Evolutionary conservation across 2,329 filamentous ascomycete genomes (phyloP), one percentile per base, ranked within the genome.

Genomic region (Exophiala dermatitidis): DNA sequence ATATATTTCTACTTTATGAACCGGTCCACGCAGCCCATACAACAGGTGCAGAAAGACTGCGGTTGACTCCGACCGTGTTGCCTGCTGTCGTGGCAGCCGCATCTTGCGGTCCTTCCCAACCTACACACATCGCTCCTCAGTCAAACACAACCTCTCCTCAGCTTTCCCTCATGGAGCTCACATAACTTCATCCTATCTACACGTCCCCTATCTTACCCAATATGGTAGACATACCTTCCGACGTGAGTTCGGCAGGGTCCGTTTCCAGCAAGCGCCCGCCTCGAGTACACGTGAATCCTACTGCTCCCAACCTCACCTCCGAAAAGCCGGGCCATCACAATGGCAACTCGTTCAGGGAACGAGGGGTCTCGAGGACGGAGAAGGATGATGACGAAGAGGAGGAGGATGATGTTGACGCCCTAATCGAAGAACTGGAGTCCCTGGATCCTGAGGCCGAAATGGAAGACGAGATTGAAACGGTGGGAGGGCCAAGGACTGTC

Each of bases 391-490:
- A 84, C 4, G 84, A 88, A 46, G 85, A 90, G 26, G 85, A 87
- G 43, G 85, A 89, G 64, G 86, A 89, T 73, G 85, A 91, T 68
- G 89, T 95, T 62, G 87, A 94, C 67, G 82, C 84, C 66, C 78
- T 95, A 65, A 94, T 95, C 62, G 86, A 90, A 69, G 88, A 93
- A 65, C 84, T 94, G 62, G 86, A 93, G 73, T 89, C 84, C 40
- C 77, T 88, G 64, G 88, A 93, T 70, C 81, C 83, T 62, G 77
- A 79, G 50, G 74, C 77, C 12, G 76, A 84, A 29, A 82, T 85
- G 30, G 82, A 85, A 54, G 82, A 77, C 46, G 73, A 77, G 38
- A 72, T 78, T 42, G 76, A 76, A 58, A 73, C 71, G 33, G 70
- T 74, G 31, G 75, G 76, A 38, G 80, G 77, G 60, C 69, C 69